These are phyloP conservation scores for Papiliotrema laurentii DNA, from an alignment of 1,284 basidiomycete genomes.

Conservation along the genomic window DNA sequence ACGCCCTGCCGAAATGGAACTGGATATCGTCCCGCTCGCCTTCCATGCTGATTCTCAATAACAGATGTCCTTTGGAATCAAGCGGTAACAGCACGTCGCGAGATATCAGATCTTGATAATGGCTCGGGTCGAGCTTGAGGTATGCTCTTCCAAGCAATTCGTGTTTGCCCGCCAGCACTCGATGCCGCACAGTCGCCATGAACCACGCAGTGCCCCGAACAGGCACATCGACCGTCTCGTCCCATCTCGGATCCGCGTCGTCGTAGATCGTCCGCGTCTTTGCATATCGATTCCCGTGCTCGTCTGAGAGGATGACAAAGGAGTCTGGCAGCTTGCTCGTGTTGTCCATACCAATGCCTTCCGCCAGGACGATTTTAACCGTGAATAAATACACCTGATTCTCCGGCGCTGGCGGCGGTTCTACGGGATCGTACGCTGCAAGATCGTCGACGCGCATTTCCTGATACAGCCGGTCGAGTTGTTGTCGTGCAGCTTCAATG, in stretches of 20 bases:
- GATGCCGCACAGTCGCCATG: conserved; percentile 90
- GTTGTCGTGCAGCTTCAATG: conserved; percentile 81
- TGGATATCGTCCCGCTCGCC: conserved; percentile 97
- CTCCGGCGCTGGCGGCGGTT: conserved; percentile 62
- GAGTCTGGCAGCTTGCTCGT: conserved; percentile 63
- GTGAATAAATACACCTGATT: conserved; percentile 77
- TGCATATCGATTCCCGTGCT: conserved; percentile 80
- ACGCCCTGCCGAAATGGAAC: conserved; percentile 95
- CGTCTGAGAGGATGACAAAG: conserved; percentile 91
- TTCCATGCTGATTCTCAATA: conserved; percentile 93
- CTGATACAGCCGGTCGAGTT: conserved; percentile 90
- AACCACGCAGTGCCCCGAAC: conserved; percentile 80
- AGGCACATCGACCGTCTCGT: conserved; percentile 93
- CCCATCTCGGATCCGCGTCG: conserved; percentile 85
- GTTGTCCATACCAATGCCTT: conserved; percentile 70
- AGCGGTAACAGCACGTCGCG: conserved; percentile 91
- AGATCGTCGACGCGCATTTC: conserved; percentile 88
- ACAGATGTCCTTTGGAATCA: conserved; percentile 69
- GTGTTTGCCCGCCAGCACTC: conserved; percentile 81
- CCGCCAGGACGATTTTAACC: conserved; percentile 87
- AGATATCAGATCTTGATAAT: conserved; percentile 82
- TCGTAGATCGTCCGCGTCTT: conserved; percentile 97
- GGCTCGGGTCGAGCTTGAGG: conserved; percentile 81
- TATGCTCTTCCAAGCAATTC: conserved; percentile 89
- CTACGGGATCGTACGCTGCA: conserved; percentile 54